phyloP scores from a whole-genome alignment of 2,329 filamentous ascomycete genomes.

The Elsinoe batatas region DNA sequence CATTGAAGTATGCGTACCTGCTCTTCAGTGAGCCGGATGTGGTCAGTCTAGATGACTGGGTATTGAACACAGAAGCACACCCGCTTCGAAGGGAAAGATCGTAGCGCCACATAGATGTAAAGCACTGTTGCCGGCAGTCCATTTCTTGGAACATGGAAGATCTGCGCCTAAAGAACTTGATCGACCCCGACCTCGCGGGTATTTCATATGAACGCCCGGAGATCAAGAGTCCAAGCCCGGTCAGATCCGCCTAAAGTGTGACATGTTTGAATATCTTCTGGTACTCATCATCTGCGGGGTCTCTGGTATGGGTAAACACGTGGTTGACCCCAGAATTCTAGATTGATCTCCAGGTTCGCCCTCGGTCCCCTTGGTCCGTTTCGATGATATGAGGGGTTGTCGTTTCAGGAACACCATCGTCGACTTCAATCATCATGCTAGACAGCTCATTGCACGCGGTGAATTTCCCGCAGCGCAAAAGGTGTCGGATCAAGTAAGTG shows the following conservation, averaged over 20 bases:
- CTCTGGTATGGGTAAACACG: background rate
- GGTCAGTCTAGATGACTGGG: conserved; percentile 46
- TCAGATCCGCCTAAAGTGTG: background rate
- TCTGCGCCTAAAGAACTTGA: background rate
- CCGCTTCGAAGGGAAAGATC: conserved; percentile 7
- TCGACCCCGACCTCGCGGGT: background rate
- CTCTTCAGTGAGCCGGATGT: conserved; percentile 51
- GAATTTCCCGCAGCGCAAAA: too few relatives aligned
- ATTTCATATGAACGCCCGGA: background rate
- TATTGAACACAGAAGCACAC: conserved; percentile 14
- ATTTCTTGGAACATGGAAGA: background rate
- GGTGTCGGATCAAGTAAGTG: too few relatives aligned
- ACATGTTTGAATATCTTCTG: background rate
- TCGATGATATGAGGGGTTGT: too few relatives aligned
- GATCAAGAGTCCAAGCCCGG: background rate
- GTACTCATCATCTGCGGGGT: background rate
- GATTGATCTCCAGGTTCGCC: background rate
- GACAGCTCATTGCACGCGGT: too few relatives aligned
- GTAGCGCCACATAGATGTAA: background rate
- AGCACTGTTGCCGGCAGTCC: too few relatives aligned
- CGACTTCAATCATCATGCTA: too few relatives aligned
- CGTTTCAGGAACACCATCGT: too few relatives aligned
- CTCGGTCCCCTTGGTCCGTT: background rate
- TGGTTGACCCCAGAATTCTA: background rate
- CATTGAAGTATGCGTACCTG: conserved; percentile 58